Percentiles rank a stretch among this genome's conserved stretches.
These are phyloP conservation scores for Trichoderma gracile DNA, from an alignment of 2,329 filamentous ascomycete species.

Conservation along the genomic window DNA sequence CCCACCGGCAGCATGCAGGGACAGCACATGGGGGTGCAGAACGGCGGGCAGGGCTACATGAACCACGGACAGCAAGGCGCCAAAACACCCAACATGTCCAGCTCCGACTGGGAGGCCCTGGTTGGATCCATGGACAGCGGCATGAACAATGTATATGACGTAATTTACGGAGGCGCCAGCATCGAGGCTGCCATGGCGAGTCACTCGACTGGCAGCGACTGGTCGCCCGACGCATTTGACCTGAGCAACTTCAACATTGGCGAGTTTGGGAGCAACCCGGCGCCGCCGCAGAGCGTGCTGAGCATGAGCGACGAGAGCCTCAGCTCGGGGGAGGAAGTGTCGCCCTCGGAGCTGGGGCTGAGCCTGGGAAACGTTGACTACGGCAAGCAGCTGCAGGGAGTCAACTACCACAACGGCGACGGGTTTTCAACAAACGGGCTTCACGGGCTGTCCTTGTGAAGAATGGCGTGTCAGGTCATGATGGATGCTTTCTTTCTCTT, in stretches of 20 bases:
- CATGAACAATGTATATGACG: slow-evolving; percentile 79
- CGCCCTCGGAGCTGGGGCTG: slow-evolving; percentile 49
- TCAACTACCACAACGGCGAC: slow-evolving; percentile 19
- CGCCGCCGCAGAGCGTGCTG: slow-evolving; percentile 53
- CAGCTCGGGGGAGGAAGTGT: slow-evolving; percentile 56
- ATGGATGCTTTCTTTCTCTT: neutral
- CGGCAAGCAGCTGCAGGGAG: slow-evolving; percentile 33
- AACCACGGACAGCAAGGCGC: slow-evolving; percentile 26
- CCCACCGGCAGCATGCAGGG: slow-evolving; percentile 46
- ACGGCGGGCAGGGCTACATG: slow-evolving; percentile 24
- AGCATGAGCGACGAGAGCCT: slow-evolving; percentile 61
- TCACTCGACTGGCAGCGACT: slow-evolving; percentile 45
- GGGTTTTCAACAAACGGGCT: slow-evolving; percentile 18
- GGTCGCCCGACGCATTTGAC: slow-evolving; percentile 62
- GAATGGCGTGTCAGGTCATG: neutral
- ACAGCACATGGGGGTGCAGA: slow-evolving; percentile 13
- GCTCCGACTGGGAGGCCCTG: slow-evolving; percentile 79
- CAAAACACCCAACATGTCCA: slow-evolving; percentile 52
- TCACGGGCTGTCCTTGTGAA: slow-evolving; percentile 17
- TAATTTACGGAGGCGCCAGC: slow-evolving; percentile 70
- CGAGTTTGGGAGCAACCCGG: slow-evolving; percentile 47
- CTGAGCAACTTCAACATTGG: slow-evolving; percentile 52
- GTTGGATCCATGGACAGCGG: slow-evolving; percentile 78
- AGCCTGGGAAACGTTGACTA: slow-evolving; percentile 43
- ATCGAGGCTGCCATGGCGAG: slow-evolving; percentile 49